Base-by-base conservation (phyloP, 768 basidiomycete species). In the Agaricus blazei region DNA sequence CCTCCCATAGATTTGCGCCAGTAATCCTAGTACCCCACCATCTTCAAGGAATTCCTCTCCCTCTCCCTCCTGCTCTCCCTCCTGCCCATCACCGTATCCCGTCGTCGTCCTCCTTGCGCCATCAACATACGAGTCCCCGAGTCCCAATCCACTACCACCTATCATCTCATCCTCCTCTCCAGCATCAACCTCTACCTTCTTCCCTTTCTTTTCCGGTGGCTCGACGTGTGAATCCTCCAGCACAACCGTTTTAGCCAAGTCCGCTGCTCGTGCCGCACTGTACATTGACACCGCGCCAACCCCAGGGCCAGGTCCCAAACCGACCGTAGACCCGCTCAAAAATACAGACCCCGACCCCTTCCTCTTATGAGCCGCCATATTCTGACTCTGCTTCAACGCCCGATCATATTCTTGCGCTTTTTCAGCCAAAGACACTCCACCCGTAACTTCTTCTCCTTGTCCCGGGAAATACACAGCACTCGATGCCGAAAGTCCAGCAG, bases 1-100 rank as follows among this genome's bases (percentile, higher is more conserved):
- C 61, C 79, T 75, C 45, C 80, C 83, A 68, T 95, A 93, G 49
- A 97, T 94, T 74, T 95, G 87, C 42, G 90, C 87, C 62, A 97
- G 66, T 59, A 97, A 65, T 23, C 90, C 91, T 58, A 96, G 71
- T 59, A 97, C 86, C 15, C 94, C 93, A 0, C 82, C 90, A 68
- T 94, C 91, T 63, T 83, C 83, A 59, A 88, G 63, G 19, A 59
- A 40, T 19, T 70, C 75, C 26, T 87, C 86, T 4, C 85, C 88
- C 9, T 84, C 84, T 44, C 86, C 77, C 14, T 83, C 72, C 9
- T 79, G 80, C 23, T 70, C 82, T 26, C 80, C 79, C 46, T 55
- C 47, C 19, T 55, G 54, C 9, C 54, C 54, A 42, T 77, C 71
- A 47, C 68, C 75, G 54, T 76, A 72, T 48, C 72, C 65, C 48